These are phyloP conservation scores for Kodamaea fungicola DNA, from an alignment of 1,139 yeast species.

Conservation along the genomic window DNA sequence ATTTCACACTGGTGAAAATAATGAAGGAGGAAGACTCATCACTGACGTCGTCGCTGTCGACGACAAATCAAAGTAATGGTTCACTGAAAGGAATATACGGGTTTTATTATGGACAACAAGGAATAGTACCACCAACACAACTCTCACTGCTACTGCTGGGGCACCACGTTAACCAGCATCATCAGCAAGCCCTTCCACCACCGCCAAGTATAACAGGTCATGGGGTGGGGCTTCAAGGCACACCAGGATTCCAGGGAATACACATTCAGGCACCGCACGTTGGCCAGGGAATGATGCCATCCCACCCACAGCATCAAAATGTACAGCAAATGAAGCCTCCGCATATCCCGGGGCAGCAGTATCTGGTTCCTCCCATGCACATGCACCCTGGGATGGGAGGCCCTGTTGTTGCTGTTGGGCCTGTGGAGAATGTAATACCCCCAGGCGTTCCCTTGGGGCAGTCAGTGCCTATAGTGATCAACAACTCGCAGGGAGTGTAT, in stretches of 20 bases:
- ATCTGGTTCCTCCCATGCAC: neutral
- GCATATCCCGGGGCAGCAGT: no score
- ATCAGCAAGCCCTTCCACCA: neutral
- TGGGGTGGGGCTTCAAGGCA: neutral
- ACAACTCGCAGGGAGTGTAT: no score
- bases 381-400: neutral
- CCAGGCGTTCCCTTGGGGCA: no score
- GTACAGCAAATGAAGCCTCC: neutral
- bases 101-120: neutral
- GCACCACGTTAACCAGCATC: no score
- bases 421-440: no score
- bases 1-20: neutral
- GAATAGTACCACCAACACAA: neutral
- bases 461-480: no score
- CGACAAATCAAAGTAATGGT: neutral
- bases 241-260: neutral
- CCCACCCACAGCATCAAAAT: neutral
- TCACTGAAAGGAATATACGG: neutral
- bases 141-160: neutral
- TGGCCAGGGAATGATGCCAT: neutral
- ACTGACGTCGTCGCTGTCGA: constrained; percentile 3
- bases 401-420: no score
- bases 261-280: neutral
- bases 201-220: neutral
- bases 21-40: constrained; percentile 3